Evolutionary conservation across 148 eudicot genomes (phyloP).

Genomic region (Cornus kousa): DNA sequence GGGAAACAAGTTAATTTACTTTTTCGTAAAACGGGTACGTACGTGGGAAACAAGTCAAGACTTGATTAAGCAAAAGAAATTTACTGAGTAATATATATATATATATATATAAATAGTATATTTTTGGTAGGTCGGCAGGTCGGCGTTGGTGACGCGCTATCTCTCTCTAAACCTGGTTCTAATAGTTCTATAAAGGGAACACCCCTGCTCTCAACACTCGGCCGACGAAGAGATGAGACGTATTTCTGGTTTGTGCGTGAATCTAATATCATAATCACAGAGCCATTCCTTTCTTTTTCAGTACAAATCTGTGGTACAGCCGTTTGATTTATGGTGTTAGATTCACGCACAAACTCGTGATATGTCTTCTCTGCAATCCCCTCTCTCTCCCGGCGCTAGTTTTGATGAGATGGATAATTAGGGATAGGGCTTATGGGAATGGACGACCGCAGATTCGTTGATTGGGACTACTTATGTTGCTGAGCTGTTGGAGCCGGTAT

Average conservation of each 20-base stretch:
- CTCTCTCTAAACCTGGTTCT: background rate
- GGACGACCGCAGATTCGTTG: constrained; percentile 17
- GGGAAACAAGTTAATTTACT: no score
- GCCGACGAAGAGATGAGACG: background rate
- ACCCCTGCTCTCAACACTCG: no score
- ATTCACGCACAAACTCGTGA: constrained; percentile 7
- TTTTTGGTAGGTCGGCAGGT: no score
- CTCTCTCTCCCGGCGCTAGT: no score
- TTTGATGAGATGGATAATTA: constrained; percentile 31
- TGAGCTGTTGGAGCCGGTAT: constrained; percentile 28
- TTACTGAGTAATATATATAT: no score
- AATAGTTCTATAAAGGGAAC: background rate
- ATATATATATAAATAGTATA: no score
- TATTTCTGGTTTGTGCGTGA: background rate
- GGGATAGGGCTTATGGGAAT: constrained; percentile 22
- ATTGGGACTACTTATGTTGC: constrained; percentile 74
- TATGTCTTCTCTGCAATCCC: background rate
- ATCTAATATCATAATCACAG: background rate
- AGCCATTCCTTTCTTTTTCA: background rate
- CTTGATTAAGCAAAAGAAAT: no score
- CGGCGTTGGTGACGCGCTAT: no score
- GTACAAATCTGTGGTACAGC: background rate
- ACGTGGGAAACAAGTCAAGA: no score
- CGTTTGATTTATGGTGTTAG: background rate
- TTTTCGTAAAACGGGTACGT: no score